Evolutionary conservation across 805 yeast genomes (phyloP), one percentile per base, ranked within the genome.

Genomic region (Wickerhamiella hasegawae): DNA sequence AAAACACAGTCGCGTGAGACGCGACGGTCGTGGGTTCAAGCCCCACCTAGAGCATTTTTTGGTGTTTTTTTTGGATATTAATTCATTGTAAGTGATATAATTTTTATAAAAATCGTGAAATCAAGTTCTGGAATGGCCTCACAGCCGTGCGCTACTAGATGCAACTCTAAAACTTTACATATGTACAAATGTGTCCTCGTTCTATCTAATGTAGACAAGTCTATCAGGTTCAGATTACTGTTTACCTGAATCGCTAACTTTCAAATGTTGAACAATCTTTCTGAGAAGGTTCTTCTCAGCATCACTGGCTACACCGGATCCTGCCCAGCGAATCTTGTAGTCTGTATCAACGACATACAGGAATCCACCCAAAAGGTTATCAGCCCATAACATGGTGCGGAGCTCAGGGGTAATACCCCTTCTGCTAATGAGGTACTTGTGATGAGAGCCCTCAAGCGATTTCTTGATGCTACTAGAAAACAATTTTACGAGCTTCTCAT

Each of bases 271-370:
- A 8, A 78, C 74, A 24, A 76, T 67, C 45, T 69, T 72, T 80
- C 84, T 11, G 10, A 76, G 37, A 81, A 54, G 12, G 70, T 58
- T 14, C 61, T 60, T 32, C 45, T 90, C 98, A 23, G 67, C 66
- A n/a, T 66, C 71, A 12, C 65, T 64, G 1, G 94, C 77, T 27
- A 67, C 69, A 2, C 97, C 98, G 45, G 92, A 72, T 3, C 83
- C 80, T 18, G 83, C 84, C 97, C 97, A 87, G 46, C 97, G 64
- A 36, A 90, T 76, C 47, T 69, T 75, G 34, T 77, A 76, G 11
- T 72, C 61, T 12, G 62, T 63, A 50, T 90, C 98, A 24, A 90
- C 66, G 4, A 87, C 60, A 44, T 83, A 77, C 9, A 84, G 61
- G 50, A 81, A 84, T 0, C 97, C 97, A 2, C 92, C 71, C 46